Evolutionary conservation across 2,329 filamentous ascomycete genomes (phyloP).

Genomic region (Trichoderma asperellum): DNA sequence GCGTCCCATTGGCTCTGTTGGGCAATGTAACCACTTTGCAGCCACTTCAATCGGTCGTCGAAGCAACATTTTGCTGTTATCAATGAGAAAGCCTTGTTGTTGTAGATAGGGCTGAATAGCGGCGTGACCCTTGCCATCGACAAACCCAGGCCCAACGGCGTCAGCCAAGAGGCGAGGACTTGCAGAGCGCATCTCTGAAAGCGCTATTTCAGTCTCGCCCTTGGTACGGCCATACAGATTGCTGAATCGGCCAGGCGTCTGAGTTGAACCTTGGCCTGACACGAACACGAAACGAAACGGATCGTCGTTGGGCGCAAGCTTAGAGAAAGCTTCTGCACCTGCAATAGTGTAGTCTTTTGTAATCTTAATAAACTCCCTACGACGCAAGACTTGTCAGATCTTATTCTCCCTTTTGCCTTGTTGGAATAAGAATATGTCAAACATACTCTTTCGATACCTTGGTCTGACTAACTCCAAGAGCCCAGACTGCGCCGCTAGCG

Average conservation of each 20-base stretch:
- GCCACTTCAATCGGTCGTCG: conserved; percentile 5
- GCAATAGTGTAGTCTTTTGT: conserved; percentile 12
- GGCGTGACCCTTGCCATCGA: neutral
- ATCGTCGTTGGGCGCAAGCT: neutral
- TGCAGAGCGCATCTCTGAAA: conserved; percentile 10
- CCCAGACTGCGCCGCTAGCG: conserved; percentile 28
- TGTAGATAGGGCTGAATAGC: conserved; percentile 7
- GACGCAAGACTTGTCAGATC: neutral
- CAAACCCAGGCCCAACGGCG: conserved; percentile 1
- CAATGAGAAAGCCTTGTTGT: neutral
- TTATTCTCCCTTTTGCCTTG: neutral
- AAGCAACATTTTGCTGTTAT: neutral
- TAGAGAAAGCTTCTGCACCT: conserved; percentile 6
- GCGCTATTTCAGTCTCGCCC: neutral
- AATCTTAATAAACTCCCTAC: neutral
- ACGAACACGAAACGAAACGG: conserved; percentile 12
- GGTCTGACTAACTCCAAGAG: conserved; percentile 4
- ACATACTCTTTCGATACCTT: conserved; percentile 21
- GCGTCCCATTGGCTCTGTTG: conserved; percentile 16
- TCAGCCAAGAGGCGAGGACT: neutral
- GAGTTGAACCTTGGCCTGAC: conserved; percentile 15
- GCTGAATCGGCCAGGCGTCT: conserved; percentile 5
- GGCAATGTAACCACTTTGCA: conserved; percentile 17
- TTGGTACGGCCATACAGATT: conserved; percentile 12
- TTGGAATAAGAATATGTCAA: no score